phyloP scores from a whole-genome alignment of 768 basidiomycete species.

The Rhizopogon vinicolor region DNA sequence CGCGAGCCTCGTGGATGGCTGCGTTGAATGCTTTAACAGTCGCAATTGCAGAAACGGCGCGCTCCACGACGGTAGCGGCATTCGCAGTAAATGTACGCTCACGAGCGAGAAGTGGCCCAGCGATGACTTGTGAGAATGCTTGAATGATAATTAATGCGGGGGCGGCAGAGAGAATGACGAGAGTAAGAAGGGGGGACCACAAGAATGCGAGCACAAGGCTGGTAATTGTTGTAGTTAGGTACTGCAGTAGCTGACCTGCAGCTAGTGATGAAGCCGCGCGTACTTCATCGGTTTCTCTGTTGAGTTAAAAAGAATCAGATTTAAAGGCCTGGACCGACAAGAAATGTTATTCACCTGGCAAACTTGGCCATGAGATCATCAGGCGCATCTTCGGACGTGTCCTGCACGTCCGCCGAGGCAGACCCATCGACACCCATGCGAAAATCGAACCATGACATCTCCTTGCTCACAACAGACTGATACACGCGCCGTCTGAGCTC shows the following conservation, averaged over 20 bases:
- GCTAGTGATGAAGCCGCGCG: constrained; percentile 80
- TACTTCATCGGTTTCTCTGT: constrained; percentile 92
- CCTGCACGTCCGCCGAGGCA: constrained; percentile 22
- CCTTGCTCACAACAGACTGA: constrained; percentile 56
- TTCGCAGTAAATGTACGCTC: constrained; percentile 66
- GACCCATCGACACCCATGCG: constrained; percentile 60
- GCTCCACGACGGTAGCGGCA: constrained; percentile 79
- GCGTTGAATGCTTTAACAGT: constrained; percentile 96
- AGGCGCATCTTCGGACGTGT: constrained; percentile 37
- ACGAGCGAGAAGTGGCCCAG: constrained; percentile 57
- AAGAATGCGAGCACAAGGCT: constrained; percentile 79
- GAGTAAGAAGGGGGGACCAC: constrained; percentile 77
- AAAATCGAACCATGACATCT: constrained; percentile 90
- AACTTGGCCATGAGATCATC: constrained; percentile 95
- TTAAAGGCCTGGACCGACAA: neutral
- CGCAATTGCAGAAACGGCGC: constrained; percentile 68
- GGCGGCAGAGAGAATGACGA: constrained; percentile 88
- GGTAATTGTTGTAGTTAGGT: constrained; percentile 73
- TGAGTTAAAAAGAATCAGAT: constrained; percentile 1
- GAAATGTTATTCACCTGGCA: constrained; percentile 48
- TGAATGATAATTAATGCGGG: constrained; percentile 80
- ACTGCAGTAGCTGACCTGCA: constrained; percentile 73
- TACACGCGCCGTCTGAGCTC: constrained; percentile 68
- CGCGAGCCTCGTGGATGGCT: constrained; percentile 46
- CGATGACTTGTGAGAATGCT: constrained; percentile 64